phyloP scores from a whole-genome alignment of 2,329 filamentous ascomycete genomes.

The Calonectria hongkongensis region DNA sequence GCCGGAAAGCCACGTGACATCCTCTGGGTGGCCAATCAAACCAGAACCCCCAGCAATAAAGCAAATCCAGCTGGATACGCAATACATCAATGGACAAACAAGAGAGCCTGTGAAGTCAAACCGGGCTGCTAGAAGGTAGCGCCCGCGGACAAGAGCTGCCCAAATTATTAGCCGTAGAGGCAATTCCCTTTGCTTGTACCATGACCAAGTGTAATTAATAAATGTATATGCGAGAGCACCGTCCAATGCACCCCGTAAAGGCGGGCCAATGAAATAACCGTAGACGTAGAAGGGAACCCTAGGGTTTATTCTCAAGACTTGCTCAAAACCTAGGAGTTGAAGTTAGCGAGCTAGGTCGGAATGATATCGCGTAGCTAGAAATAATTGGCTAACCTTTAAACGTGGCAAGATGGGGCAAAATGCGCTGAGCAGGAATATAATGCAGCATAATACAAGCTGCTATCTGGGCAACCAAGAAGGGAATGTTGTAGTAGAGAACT shows the following conservation, averaged over 20 bases:
- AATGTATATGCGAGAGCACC: neutral
- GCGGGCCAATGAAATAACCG: neutral
- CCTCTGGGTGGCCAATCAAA: constrained; percentile 20
- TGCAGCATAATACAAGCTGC: neutral
- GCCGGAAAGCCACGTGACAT: constrained; percentile 29
- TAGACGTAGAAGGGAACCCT: too few species aligned
- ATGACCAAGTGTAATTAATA: constrained; percentile 25
- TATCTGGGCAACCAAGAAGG: constrained; percentile 2
- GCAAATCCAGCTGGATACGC: neutral
- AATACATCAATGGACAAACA: neutral
- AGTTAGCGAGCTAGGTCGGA: neutral
- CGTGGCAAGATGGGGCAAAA: constrained; percentile 13
- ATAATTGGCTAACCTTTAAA: constrained; percentile 18
- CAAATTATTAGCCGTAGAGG: constrained; percentile 11
- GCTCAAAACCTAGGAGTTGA: neutral
- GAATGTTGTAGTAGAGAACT: constrained; percentile 12
- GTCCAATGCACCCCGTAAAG: neutral
- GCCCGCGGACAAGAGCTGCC: neutral
- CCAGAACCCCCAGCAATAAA: neutral
- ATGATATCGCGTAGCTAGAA: neutral
- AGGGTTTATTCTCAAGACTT: neutral
- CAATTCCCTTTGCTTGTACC: constrained; percentile 14
- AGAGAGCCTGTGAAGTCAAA: neutral
- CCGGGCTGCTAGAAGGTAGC: neutral
- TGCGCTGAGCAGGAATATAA: neutral